A percentile compares a stretch with the other conserved stretches of the same genome.
Evolutionary conservation across 139 green algal species (phyloP).

Genomic region (Pleodorina starrii): DNA sequence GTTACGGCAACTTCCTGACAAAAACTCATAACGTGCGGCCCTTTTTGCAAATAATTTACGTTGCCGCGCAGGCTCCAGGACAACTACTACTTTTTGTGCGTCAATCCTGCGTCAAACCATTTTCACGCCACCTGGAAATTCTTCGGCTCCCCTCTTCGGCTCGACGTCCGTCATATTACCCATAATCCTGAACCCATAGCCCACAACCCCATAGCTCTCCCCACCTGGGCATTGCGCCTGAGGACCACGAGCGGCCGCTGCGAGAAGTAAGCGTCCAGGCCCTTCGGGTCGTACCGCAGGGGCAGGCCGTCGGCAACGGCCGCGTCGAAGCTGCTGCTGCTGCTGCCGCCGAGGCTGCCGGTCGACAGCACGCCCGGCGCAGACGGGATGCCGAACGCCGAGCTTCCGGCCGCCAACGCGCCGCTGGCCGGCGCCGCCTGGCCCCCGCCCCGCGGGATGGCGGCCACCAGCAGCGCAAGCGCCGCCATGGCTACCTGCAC

Average conservation of each 20-base stretch:
- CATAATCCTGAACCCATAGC: too few relatives aligned
- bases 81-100: too few relatives aligned
- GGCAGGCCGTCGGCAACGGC: slow-evolving; percentile 37
- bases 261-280: slow-evolving; percentile 62
- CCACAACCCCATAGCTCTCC: too few relatives aligned
- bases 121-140: too few relatives aligned
- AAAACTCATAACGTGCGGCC: too few relatives aligned
- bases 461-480: slow-evolving; percentile 56
- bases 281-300: slow-evolving; percentile 57
- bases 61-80: too few relatives aligned
- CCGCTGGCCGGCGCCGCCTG: neutral
- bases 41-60: too few relatives aligned
- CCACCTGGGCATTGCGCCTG: slow-evolving; percentile 56
- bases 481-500: slow-evolving; percentile 48
- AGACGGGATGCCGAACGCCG: slow-evolving; percentile 8
- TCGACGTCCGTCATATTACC: too few relatives aligned
- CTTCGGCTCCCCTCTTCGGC: too few relatives aligned
- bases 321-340: neutral
- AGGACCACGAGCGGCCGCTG: slow-evolving; percentile 45
- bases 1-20: too few relatives aligned
- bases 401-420: neutral
- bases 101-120: too few relatives aligned
- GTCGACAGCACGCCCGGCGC: neutral
- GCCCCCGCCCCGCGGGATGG: slow-evolving; percentile 39
- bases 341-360: too few relatives aligned